These are phyloP conservation scores for Sequoiadendron giganteum DNA, from an alignment of 75 land plant species.

Conservation along the genomic window DNA sequence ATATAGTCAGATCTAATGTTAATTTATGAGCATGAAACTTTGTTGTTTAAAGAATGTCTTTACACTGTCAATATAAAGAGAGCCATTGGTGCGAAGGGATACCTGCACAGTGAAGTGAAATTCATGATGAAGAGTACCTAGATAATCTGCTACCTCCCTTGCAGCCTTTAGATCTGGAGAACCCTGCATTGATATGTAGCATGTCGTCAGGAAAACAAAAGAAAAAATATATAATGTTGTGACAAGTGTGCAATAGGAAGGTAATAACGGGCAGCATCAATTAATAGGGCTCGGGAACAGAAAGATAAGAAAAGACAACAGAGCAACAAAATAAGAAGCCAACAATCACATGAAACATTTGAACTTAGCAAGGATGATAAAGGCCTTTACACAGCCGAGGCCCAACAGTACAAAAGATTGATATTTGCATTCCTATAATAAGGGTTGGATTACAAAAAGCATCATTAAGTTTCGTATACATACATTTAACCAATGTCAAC, in stretches of 20 bases:
- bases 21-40: background rate
- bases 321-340: background rate
- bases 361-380: background rate
- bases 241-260: background rate
- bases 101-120: conserved; percentile 97
- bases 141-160: conserved; percentile 85
- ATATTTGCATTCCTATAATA: background rate
- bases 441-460: background rate
- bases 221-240: background rate
- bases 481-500: background rate
- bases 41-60: background rate
- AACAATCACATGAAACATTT: background rate
- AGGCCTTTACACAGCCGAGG: background rate
- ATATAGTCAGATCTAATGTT: background rate
- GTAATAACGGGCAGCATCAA: background rate
- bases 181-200: conserved; percentile 45
- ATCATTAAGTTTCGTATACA: background rate
- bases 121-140: conserved; percentile 91
- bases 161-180: conserved; percentile 99
- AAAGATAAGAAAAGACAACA: background rate
- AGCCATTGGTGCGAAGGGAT: background rate
- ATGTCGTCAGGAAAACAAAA: background rate
- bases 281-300: background rate
- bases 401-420: background rate
- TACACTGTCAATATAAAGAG: background rate